Evolutionary conservation across 2,329 filamentous ascomycete genomes (phyloP).

Genomic region (Xenoacremonium recifei): DNA sequence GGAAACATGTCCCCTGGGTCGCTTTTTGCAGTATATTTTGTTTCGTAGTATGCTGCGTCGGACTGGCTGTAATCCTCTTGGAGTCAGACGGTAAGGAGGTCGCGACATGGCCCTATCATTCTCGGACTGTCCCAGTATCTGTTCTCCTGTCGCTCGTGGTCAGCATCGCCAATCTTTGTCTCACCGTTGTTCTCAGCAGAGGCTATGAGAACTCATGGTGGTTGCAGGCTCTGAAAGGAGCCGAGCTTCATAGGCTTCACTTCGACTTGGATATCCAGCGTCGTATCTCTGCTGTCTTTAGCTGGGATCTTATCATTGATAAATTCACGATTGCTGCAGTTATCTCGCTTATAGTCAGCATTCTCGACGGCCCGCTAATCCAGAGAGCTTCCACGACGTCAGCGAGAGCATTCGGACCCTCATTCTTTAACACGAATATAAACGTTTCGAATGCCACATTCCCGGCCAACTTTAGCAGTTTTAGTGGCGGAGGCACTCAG

Average conservation of each 20-base stretch:
- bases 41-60: conserved; percentile 1
- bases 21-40: not conserved
- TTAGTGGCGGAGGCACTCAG: not conserved
- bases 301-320: not conserved
- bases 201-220: conserved; percentile 4
- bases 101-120: conserved; percentile 1
- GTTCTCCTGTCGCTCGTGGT: conserved; percentile 1
- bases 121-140: not conserved
- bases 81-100: conserved; percentile 1
- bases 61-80: not conserved
- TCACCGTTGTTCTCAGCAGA: not conserved
- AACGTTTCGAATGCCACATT: not conserved
- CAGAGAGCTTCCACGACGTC: conserved; percentile 1
- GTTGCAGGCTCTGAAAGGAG: conserved; percentile 3
- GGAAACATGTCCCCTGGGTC: conserved; percentile 1
- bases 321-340: conserved; percentile 2
- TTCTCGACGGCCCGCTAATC: conserved; percentile 3
- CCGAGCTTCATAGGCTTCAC: conserved; percentile 1
- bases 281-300: not conserved
- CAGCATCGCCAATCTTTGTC: conserved; percentile 2
- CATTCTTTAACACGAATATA: not conserved
- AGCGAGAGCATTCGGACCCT: not conserved
- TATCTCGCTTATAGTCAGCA: not conserved
- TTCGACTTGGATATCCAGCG: conserved; percentile 2
- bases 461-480: not conserved